These are phyloP conservation scores for Perilla frutescens DNA, from an alignment of 257 asterid genomes.

Conservation along the genomic window DNA sequence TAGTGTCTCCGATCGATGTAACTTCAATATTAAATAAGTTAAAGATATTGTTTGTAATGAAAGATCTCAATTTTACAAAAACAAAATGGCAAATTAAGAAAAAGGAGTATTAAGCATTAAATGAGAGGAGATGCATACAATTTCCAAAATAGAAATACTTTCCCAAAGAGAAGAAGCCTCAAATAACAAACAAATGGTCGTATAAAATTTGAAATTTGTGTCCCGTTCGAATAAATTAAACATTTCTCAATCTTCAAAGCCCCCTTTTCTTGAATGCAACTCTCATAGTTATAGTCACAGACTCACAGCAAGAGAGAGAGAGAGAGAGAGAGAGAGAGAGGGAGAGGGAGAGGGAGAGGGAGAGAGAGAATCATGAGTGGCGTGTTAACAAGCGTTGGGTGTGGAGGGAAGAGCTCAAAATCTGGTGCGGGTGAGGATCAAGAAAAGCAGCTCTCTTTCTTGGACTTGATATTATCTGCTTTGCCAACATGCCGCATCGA, in stretches of 20 bases:
- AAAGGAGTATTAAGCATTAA: neutral
- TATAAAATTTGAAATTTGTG: conserved; percentile 40
- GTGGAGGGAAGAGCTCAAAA: conserved; percentile 50
- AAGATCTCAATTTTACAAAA: neutral
- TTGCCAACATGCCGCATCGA: conserved; percentile 64
- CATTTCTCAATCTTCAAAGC: conserved; percentile 28
- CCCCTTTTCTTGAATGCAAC: conserved; percentile 36
- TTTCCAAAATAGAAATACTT: neutral
- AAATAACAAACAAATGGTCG: neutral
- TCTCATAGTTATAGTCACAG: neutral
- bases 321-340: neutral
- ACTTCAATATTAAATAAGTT: too few relatives aligned
- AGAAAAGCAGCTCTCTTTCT: conserved; percentile 49
- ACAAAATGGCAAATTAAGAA: too few relatives aligned
- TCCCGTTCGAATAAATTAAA: conserved; percentile 58
- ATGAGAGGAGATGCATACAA: neutral
- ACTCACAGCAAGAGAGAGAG: neutral
- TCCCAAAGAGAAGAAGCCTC: neutral
- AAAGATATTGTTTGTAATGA: too few relatives aligned
- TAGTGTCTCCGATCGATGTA: too few relatives aligned
- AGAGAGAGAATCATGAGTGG: conserved; percentile 24
- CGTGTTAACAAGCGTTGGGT: conserved; percentile 56
- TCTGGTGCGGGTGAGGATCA: conserved; percentile 38
- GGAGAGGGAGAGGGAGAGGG: conserved; percentile 27
- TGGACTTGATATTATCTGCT: conserved; percentile 64